A percentile compares a stretch with the other conserved stretches of the same genome.
phyloP scores from a whole-genome alignment of 345 rosid genomes.

The Firmiana major region DNA sequence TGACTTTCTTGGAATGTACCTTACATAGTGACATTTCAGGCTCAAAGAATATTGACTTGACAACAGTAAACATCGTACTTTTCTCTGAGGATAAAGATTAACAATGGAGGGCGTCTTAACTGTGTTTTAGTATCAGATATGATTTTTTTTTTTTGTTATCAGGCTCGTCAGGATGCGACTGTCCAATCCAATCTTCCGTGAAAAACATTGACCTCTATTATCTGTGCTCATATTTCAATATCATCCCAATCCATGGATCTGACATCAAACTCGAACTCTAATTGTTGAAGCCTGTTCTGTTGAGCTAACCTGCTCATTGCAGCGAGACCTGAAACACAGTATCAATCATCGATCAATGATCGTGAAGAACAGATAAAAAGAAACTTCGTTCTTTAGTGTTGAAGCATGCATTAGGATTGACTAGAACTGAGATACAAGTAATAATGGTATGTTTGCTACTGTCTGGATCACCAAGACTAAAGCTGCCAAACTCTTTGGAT shows the following conservation, averaged over 20 bases:
- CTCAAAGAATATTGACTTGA: too few relatives aligned
- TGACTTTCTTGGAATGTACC: too few relatives aligned
- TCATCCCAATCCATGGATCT: slow-evolving; percentile 32
- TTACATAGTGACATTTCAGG: too few relatives aligned
- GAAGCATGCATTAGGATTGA: not conserved
- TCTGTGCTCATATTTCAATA: slow-evolving; percentile 26
- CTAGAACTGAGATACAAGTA: not conserved
- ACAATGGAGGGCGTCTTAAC: too few relatives aligned
- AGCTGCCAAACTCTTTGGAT: not conserved
- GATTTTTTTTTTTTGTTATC: not conserved
- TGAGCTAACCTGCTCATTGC: slow-evolving; percentile 48
- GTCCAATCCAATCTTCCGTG: not conserved
- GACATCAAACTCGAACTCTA: slow-evolving; percentile 28
- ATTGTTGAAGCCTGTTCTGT: slow-evolving; percentile 32
- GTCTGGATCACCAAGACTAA: not conserved
- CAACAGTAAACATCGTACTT: too few relatives aligned
- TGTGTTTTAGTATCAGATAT: too few relatives aligned
- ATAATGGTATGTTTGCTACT: not conserved
- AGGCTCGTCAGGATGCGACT: not conserved
- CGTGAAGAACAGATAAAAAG: not conserved
- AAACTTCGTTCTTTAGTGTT: not conserved
- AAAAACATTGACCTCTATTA: not conserved
- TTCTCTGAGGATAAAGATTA: too few relatives aligned
- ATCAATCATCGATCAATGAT: not conserved
- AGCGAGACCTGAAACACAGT: slow-evolving; percentile 41